phyloP scores from a whole-genome alignment of 2,329 filamentous ascomycete genomes.

The Apiospora hydei region DNA sequence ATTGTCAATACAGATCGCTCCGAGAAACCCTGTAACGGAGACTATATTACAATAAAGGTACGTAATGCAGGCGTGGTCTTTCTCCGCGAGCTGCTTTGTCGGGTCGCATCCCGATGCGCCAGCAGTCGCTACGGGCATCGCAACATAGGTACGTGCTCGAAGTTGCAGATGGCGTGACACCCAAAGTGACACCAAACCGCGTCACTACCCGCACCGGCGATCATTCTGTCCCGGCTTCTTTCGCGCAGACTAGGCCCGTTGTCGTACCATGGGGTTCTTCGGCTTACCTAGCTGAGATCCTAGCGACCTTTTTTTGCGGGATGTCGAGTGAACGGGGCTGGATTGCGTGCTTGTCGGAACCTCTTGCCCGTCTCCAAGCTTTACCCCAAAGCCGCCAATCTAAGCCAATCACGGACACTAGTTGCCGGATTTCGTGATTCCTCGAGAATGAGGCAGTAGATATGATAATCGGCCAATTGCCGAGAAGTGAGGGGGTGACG shows the following conservation, averaged over 20 bases:
- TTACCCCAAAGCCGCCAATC: constrained; percentile 7
- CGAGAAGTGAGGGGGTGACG: constrained; percentile 6
- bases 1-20: background rate
- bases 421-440: background rate
- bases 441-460: background rate
- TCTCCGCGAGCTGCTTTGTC: background rate
- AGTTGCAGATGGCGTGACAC: background rate
- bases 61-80: too few relatives aligned
- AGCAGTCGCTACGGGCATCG: background rate
- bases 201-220: background rate
- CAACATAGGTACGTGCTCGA: background rate
- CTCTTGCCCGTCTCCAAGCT: constrained; percentile 14
- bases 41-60: background rate
- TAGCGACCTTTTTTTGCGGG: background rate
- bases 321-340: constrained; percentile 18
- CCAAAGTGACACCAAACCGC: constrained; percentile 11
- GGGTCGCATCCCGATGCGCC: background rate
- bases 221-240: background rate
- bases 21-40: background rate
- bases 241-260: background rate
- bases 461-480: background rate
- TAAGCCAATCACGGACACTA: constrained; percentile 2
- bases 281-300: background rate
- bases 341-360: constrained; percentile 14
- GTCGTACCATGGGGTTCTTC: background rate